Evolutionary conservation across 1,284 basidiomycete species (phyloP), one percentile per base, ranked within the genome.

Genomic region (Austroboletus novae-zelandiae): DNA sequence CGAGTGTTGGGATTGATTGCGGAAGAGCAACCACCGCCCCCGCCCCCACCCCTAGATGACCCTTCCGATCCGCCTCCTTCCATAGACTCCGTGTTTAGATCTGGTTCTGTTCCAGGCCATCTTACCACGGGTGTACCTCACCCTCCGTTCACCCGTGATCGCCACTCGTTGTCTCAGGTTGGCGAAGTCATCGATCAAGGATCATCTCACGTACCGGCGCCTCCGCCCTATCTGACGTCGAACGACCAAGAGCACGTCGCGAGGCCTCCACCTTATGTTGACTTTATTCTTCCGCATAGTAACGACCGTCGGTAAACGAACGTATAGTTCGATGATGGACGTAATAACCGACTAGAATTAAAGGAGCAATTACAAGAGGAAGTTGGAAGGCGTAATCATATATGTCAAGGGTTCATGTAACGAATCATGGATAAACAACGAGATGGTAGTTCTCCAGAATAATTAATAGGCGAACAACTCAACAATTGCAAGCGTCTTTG

Each of bases 401-500:
- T 57, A 62, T 52, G 51, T 67, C 47, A 52, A 57, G 41, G 35
- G 49, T 55, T 61, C 47, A 56, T 54, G 53, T 50, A 53, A 50
- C 51, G 51, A 51, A 54, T 58, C 59, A 50, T 52, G 52, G 44
- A 65, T 61, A 52, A 51, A 43, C 18, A 49, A 58, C 51, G 56
- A 54, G 52, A 47, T 52, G 48, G 59, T 52, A 49, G 45, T 57
- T 62, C 40, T 43, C 54, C 48, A 25, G 47, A 53, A 57, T 50
- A 45, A 61, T 45, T 27, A 41, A 55, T 41, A 52, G 40, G 49
- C 32, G 45, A 17, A 42, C 47, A 40, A 54, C 58, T 80, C 67
- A 83, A 63, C 90, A 93, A 69, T 84, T 89, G 75, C 91, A 94
- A 39, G 81, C 85, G 57, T 91, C 86, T 71, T 84, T 89, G 60